Conservation (phyloP, 768 basidiomycete genomes). For the Termitomyces heimii region DNA sequence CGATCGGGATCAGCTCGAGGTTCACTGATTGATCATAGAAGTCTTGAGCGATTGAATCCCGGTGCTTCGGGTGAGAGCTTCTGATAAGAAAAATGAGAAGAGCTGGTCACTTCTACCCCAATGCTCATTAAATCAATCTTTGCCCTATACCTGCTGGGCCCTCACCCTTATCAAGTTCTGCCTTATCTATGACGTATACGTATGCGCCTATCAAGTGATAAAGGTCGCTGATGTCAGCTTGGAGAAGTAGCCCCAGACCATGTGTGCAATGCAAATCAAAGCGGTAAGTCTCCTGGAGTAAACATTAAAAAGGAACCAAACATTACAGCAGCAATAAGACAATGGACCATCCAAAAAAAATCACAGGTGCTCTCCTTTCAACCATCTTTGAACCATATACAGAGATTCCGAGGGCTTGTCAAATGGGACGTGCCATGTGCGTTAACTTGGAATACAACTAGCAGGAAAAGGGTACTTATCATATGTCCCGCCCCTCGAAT, state of each 20-base stretch:
- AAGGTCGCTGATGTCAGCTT: too few species aligned
- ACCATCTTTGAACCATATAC: conserved; percentile 61
- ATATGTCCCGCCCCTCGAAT: conserved; percentile 48
- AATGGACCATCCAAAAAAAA: not conserved
- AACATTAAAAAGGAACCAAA: not conserved
- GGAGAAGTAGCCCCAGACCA: not conserved
- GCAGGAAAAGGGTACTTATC: conserved; percentile 31
- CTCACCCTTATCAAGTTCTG: too few species aligned
- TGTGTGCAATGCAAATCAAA: not conserved
- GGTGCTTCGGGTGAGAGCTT: not conserved
- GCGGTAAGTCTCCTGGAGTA: not conserved
- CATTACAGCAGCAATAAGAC: not conserved
- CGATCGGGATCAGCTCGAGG: too few species aligned
- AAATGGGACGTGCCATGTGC: conserved; percentile 46
- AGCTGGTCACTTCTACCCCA: not conserved
- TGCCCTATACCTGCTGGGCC: too few species aligned
- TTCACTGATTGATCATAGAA: too few species aligned
- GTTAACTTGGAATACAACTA: conserved; percentile 7
- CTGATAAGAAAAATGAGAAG: too few species aligned
- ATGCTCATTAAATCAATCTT: not conserved
- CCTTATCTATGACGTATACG: too few species aligned
- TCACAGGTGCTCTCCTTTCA: conserved; percentile 37
- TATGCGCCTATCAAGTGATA: too few species aligned
- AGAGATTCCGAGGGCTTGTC: conserved; percentile 63
- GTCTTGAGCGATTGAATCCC: not conserved